phyloP scores from a whole-genome alignment of 2,329 filamentous ascomycete species.

The Anisogramma anomala region DNA sequence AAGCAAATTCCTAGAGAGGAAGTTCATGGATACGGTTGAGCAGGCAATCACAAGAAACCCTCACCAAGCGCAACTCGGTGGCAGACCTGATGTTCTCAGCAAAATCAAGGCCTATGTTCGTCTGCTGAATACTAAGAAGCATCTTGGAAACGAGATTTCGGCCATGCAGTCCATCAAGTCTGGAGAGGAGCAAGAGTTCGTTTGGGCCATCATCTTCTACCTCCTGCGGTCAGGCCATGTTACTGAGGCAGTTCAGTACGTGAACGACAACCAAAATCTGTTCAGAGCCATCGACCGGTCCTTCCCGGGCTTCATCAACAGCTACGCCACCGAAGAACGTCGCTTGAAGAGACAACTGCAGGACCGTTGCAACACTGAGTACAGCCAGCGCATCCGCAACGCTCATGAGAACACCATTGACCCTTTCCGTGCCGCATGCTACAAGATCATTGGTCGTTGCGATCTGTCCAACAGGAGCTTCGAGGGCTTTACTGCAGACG shows the following conservation, averaged over 20 bases:
- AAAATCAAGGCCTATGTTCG: conserved; percentile 90
- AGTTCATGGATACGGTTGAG: conserved; percentile 71
- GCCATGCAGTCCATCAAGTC: conserved; percentile 48
- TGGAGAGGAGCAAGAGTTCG: conserved; percentile 61
- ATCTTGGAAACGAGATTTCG: conserved; percentile 69
- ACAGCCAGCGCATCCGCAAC: conserved; percentile 72
- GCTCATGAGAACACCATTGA: conserved; percentile 80
- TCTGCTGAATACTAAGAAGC: conserved; percentile 66
- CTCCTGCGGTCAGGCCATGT: conserved; percentile 76
- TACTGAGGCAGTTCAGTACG: conserved; percentile 74
- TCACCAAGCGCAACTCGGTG: conserved; percentile 78
- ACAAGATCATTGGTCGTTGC: conserved; percentile 86
- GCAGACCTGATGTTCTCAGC: conserved; percentile 75
- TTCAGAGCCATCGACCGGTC: conserved; percentile 87
- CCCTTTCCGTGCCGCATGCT: conserved; percentile 92
- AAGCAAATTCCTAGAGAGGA: conserved; percentile 65
- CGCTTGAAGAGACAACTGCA: conserved; percentile 69
- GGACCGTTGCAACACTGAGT: conserved; percentile 81
- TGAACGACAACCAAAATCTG: conserved; percentile 63
- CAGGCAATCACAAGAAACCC: conserved; percentile 69
- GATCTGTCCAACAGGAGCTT: conserved; percentile 54
- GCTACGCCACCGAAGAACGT: conserved; percentile 69
- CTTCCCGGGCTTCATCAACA: conserved; percentile 77
- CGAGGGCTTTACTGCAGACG: conserved; percentile 50
- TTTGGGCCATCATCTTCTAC: conserved; percentile 92